Evolutionary conservation across 805 yeast species (phyloP).

Genomic region (Suhomyces sp.): DNA sequence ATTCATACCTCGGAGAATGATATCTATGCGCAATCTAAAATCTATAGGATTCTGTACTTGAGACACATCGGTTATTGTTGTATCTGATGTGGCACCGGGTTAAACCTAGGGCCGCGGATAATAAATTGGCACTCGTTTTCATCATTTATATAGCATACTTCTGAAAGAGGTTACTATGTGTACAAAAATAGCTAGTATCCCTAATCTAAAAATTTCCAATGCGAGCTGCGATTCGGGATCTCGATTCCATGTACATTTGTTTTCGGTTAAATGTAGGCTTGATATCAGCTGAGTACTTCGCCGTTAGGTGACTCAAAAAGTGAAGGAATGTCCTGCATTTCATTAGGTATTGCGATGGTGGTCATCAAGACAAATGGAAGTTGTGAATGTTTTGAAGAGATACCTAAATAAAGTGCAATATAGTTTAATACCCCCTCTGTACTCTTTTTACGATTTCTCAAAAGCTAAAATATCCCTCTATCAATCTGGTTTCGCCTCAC

Average conservation of each 20-base stretch:
- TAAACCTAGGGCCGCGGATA: not conserved
- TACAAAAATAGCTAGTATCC: not conserved
- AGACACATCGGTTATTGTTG: not conserved
- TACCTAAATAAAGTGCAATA: not conserved
- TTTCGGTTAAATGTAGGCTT: not conserved
- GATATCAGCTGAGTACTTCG: not conserved
- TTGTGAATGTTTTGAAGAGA: not conserved
- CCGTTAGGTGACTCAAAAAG: not conserved
- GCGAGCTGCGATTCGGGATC: not conserved
- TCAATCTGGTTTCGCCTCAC: not conserved
- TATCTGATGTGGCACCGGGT: not conserved
- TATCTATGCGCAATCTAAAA: not conserved
- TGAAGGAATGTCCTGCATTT: not conserved
- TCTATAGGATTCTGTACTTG: not conserved
- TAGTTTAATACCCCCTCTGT: not conserved
- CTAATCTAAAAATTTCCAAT: not conserved
- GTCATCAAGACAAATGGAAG: not conserved
- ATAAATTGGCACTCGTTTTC: not conserved
- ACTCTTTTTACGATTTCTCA: not conserved
- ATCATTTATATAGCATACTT: not conserved
- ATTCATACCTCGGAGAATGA: not conserved
- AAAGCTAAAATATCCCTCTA: not conserved
- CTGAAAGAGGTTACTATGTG: not conserved
- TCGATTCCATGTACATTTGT: not conserved
- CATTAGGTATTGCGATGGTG: not conserved